Conservation (phyloP, 345 rosid genomes). For the Pistacia vera region DNA sequence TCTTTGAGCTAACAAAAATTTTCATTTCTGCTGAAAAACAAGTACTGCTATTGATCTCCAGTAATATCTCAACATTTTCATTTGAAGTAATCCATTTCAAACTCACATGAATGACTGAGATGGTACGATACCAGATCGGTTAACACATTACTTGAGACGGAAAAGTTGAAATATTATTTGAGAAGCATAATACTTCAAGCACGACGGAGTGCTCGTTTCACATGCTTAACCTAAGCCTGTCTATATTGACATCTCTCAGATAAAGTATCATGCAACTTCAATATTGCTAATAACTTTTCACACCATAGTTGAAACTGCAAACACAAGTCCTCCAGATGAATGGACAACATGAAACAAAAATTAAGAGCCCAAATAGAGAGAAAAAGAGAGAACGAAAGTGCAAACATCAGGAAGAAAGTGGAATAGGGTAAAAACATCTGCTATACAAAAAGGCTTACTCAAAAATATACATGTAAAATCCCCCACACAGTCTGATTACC, state of each 20-base stretch:
- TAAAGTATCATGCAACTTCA: background rate
- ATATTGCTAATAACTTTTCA: background rate
- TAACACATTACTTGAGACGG: too few species aligned
- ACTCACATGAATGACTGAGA: too few species aligned
- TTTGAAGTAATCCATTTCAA: too few species aligned
- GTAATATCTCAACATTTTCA: too few species aligned
- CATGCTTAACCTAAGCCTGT: background rate
- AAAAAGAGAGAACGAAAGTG: background rate
- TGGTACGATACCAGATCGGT: too few species aligned
- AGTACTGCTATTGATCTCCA: too few species aligned
- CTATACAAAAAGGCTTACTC: conserved; percentile 43
- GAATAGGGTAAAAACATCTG: conserved; percentile 16
- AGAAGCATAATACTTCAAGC: too few species aligned
- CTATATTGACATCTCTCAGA: background rate
- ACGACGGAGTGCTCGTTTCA: too few species aligned
- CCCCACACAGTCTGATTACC: conserved; percentile 27
- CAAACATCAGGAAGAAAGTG: background rate
- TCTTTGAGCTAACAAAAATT: too few species aligned
- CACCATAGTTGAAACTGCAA: conserved; percentile 1
- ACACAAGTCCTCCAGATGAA: background rate
- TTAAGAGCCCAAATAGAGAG: background rate
- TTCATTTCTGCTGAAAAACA: too few species aligned
- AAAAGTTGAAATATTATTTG: too few species aligned
- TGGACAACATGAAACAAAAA: conserved; percentile 6
- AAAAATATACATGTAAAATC: conserved; percentile 40